phyloP scores from a whole-genome alignment of 208 protist species.

The Plasmodiophora brassicae region DNA sequence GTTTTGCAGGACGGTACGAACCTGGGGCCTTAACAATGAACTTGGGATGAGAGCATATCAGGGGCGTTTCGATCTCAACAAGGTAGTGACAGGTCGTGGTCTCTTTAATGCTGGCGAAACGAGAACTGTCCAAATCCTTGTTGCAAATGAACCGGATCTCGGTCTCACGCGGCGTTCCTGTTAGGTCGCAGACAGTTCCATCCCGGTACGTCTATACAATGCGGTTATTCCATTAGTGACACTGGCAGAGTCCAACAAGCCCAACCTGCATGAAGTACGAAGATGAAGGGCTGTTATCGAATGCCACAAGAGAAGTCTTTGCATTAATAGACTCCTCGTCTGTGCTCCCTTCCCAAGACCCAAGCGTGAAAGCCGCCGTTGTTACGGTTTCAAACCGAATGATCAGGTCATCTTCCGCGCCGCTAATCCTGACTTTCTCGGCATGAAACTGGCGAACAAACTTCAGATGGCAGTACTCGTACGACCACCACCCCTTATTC shows the following conservation, averaged over 20 bases:
- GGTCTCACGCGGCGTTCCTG: background rate
- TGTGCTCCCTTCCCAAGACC: background rate
- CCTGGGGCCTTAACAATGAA: background rate
- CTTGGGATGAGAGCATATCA: background rate
- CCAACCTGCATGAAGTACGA: background rate
- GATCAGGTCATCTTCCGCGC: background rate
- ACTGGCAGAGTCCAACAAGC: background rate
- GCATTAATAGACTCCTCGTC: background rate
- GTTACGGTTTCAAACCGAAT: background rate
- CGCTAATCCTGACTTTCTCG: background rate
- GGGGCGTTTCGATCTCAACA: background rate
- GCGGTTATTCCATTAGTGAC: background rate
- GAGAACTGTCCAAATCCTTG: background rate
- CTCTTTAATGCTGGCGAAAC: conserved; percentile 20
- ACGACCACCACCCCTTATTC: conserved; percentile 14
- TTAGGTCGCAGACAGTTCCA: conserved; percentile 1
- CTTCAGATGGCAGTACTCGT: conserved; percentile 8
- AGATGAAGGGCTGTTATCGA: background rate
- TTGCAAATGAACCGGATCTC: conserved; percentile 15
- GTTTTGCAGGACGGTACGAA: background rate
- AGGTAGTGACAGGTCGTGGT: background rate
- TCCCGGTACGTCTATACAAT: background rate
- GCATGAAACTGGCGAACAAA: background rate
- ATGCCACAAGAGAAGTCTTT: background rate
- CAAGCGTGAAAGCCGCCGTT: background rate